phyloP scores from a whole-genome alignment of 495 filamentous ascomycete species.

The Hypoxylon rickii region DNA sequence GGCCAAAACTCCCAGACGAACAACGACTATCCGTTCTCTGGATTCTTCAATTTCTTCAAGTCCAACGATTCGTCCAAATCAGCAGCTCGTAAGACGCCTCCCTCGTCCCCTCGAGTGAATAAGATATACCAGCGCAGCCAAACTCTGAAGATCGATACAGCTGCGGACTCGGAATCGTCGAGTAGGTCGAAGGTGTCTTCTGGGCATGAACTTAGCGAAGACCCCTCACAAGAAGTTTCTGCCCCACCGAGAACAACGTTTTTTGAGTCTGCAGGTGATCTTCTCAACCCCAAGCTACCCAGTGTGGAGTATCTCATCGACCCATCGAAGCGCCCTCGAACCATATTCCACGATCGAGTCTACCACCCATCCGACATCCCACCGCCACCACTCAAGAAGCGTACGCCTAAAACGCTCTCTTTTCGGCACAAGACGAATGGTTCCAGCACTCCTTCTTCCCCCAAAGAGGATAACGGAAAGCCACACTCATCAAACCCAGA shows the following conservation, averaged over 20 bases:
- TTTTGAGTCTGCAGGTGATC: conserved; percentile 90
- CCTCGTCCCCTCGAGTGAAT: conserved; percentile 54
- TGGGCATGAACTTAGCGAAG: conserved; percentile 50
- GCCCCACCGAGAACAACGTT: conserved; percentile 91
- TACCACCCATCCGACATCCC: conserved; percentile 95
- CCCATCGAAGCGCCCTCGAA: conserved; percentile 79
- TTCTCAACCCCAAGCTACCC: conserved; percentile 88
- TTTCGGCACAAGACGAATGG: conserved; percentile 38
- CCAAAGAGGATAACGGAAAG: conserved; percentile 27
- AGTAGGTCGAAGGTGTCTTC: conserved; percentile 46
- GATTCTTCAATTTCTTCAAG: conserved; percentile 67
- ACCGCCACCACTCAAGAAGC: conserved; percentile 69
- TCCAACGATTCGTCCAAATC: conserved; percentile 43
- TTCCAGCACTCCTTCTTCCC: conserved; percentile 8
- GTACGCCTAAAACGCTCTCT: conserved; percentile 42
- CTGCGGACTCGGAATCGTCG: conserved; percentile 40
- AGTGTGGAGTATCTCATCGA: conserved; percentile 78
- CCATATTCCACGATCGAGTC: conserved; percentile 95
- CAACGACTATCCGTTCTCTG: conserved; percentile 57
- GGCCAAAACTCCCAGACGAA: conserved; percentile 34
- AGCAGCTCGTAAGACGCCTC: conserved; percentile 31
- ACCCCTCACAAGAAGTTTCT: conserved; percentile 46
- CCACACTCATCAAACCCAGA: conserved; percentile 6
- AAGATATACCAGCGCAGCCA: conserved; percentile 82
- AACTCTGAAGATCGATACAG: conserved; percentile 57